Conservation (phyloP, 2,329 filamentous ascomycete species). For the Paracoccidioides lutzii region DNA sequence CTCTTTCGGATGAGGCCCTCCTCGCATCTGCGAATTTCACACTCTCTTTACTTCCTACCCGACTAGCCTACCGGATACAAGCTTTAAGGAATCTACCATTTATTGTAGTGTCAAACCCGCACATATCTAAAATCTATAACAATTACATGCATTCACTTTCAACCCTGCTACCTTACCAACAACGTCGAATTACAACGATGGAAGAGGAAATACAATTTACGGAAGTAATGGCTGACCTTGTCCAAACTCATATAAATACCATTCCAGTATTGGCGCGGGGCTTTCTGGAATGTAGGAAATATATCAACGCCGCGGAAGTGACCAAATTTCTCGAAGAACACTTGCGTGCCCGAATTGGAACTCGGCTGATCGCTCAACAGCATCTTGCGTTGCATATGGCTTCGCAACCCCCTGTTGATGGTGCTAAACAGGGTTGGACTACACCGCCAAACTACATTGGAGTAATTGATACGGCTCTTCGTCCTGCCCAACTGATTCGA, state of each 20-base stretch:
- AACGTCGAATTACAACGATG: constrained; percentile 57
- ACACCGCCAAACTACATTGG: constrained; percentile 60
- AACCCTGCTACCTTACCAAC: constrained; percentile 73
- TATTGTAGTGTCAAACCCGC: constrained; percentile 95
- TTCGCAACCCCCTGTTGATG: constrained; percentile 57
- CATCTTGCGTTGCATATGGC: constrained; percentile 80
- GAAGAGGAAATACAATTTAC: constrained; percentile 88
- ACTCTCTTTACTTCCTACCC: constrained; percentile 77
- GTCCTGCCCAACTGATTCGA: constrained; percentile 68
- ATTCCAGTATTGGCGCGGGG: constrained; percentile 85
- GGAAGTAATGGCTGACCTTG: constrained; percentile 85
- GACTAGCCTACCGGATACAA: constrained; percentile 86
- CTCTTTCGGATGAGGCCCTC: constrained; percentile 65
- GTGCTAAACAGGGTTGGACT: constrained; percentile 15
- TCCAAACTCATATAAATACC: constrained; percentile 85
- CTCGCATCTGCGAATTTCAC: constrained; percentile 92
- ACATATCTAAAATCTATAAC: constrained; percentile 86
- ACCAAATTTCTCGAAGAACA: constrained; percentile 88
- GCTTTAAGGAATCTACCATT: constrained; percentile 87
- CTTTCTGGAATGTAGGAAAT: constrained; percentile 84
- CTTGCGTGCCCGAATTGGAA: constrained; percentile 84
- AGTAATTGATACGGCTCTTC: constrained; percentile 82
- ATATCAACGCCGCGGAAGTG: constrained; percentile 71
- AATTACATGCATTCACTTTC: constrained; percentile 92
- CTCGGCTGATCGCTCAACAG: constrained; percentile 86